These are phyloP conservation scores for Hypoxylon fragiforme DNA, from an alignment of 495 filamentous ascomycete genomes.

Conservation along the genomic window DNA sequence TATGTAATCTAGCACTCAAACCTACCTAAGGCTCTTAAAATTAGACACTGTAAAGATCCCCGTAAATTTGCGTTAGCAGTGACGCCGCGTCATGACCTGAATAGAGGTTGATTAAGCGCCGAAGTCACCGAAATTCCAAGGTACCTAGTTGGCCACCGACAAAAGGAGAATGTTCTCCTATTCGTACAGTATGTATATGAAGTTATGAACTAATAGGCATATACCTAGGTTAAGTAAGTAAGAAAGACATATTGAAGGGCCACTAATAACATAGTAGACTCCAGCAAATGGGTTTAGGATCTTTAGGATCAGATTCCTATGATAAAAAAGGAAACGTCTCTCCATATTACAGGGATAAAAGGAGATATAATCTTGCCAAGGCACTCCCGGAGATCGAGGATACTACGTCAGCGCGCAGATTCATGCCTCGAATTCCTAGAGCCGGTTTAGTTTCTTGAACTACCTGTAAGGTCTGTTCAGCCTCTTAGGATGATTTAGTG, in stretches of 20 bases:
- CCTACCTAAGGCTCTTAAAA: too few species aligned
- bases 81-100: constrained; percentile 22
- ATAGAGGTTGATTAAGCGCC: constrained; percentile 5
- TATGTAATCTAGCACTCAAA: too few species aligned
- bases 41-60: too few species aligned
- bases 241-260: too few species aligned
- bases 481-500: background rate
- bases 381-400: constrained; percentile 18
- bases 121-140: constrained; percentile 15
- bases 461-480: too few species aligned
- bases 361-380: constrained; percentile 26
- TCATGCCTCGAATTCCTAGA: too few species aligned
- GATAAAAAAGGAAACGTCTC: constrained; percentile 17
- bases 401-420: constrained; percentile 31
- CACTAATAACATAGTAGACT: too few species aligned
- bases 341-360: constrained; percentile 21
- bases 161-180: constrained; percentile 30
- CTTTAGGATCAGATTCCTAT: constrained; percentile 11
- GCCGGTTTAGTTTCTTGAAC: too few species aligned
- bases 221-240: too few species aligned
- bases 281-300: constrained; percentile 18
- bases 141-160: constrained; percentile 20
- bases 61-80: constrained; percentile 13
- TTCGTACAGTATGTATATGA: constrained; percentile 18
- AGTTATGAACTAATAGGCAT: background rate